Percentiles rank a stretch among this genome's conserved stretches.
Conservation (phyloP, 768 basidiomycete species). For the Paxillus ammoniavirescens region DNA sequence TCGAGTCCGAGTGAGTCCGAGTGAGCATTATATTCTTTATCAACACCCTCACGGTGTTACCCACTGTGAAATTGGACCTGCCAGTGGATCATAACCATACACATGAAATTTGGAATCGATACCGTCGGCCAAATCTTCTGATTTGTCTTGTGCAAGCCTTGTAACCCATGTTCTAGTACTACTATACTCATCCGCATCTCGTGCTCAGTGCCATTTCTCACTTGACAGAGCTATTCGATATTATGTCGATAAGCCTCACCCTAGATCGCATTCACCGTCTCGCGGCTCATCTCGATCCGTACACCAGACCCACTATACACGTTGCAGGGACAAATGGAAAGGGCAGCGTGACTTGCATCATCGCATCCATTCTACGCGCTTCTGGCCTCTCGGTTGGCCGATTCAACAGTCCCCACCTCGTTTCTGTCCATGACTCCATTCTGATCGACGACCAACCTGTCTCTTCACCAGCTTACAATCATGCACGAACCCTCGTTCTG, state of each 20-base stretch:
- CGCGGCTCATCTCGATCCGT: slow-evolving; percentile 52
- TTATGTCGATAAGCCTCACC: slow-evolving; percentile 71
- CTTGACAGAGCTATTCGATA: slow-evolving; percentile 11
- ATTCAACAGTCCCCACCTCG: slow-evolving; percentile 92
- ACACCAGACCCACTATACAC: slow-evolving; percentile 82
- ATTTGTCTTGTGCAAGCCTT: too few species aligned
- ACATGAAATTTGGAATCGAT: too few species aligned
- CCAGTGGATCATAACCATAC: too few species aligned
- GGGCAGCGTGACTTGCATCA: slow-evolving; percentile 83
- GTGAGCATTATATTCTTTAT: too few species aligned
- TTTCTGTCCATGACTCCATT: slow-evolving; percentile 76
- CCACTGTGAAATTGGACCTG: too few species aligned
- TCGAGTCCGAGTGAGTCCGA: too few species aligned
- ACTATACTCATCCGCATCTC: too few species aligned
- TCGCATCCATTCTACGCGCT: slow-evolving; percentile 70
- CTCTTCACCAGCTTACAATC: slow-evolving; percentile 43
- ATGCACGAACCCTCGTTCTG: slow-evolving; percentile 48
- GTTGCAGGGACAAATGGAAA: slow-evolving; percentile 97
- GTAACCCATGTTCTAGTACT: too few species aligned
- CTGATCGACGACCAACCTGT: slow-evolving; percentile 60
- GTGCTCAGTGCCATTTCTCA: too few species aligned
- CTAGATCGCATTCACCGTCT: slow-evolving; percentile 58
- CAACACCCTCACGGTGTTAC: too few species aligned
- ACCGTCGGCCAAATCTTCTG: too few species aligned
- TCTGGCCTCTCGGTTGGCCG: slow-evolving; percentile 65